A percentile compares a stretch with the other conserved stretches of the same genome.
phyloP scores from a whole-genome alignment of 2,329 filamentous ascomycete species.

The Bisporella sp. region DNA sequence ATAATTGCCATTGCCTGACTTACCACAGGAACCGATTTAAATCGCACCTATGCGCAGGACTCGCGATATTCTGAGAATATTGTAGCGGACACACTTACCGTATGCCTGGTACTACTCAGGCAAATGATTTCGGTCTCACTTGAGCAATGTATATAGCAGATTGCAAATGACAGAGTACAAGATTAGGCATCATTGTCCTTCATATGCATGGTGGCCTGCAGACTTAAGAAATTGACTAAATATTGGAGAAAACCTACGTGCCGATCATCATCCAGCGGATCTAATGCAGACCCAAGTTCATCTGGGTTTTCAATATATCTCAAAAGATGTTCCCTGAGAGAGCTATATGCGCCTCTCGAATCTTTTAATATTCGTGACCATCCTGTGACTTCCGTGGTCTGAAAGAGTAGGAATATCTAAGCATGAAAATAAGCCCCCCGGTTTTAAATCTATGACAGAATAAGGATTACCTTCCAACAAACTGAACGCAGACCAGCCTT shows the following conservation, averaged over 20 bases:
- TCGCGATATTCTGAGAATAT: too few relatives aligned
- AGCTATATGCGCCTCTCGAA: constrained; percentile 66
- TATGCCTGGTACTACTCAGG: too few relatives aligned
- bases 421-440: constrained; percentile 2
- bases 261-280: constrained; percentile 80
- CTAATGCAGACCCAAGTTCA: constrained; percentile 64
- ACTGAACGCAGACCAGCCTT: constrained; percentile 72
- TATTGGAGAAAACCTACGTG: constrained; percentile 35
- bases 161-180: too few relatives aligned
- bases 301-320: constrained; percentile 81
- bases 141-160: too few relatives aligned
- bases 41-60: too few relatives aligned
- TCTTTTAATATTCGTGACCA: constrained; percentile 65
- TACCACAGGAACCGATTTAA: too few relatives aligned
- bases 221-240: not conserved
- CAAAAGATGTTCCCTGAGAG: constrained; percentile 67
- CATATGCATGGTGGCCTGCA: too few relatives aligned
- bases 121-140: too few relatives aligned
- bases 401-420: constrained; percentile 75
- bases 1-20: too few relatives aligned
- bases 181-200: too few relatives aligned
- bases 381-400: constrained; percentile 52
- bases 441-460: not conserved
- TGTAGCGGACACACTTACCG: too few relatives aligned
- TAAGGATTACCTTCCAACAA: constrained; percentile 72